Conservation (phyloP, 768 basidiomycete genomes). For the Leccinum arenicola region DNA sequence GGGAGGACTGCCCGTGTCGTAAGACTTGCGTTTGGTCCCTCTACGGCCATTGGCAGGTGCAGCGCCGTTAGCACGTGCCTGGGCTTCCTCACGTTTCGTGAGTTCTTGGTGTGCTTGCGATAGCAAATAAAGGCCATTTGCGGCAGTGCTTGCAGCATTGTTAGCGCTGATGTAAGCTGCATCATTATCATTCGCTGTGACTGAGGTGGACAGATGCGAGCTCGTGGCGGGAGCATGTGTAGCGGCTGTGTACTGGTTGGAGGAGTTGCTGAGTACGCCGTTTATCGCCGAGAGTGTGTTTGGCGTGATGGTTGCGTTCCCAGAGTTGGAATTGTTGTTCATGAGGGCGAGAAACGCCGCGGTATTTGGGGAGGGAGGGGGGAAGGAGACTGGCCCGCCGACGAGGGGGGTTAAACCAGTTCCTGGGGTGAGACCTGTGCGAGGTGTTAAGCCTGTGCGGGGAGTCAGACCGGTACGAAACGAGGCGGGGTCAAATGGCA, state of each 20-base stretch:
- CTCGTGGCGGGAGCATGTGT: constrained; percentile 34
- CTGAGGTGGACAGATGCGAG: constrained; percentile 35
- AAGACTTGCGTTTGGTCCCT: constrained; percentile 67
- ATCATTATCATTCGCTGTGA: constrained; percentile 34
- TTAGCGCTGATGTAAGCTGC: constrained; percentile 42
- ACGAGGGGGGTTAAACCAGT: constrained; percentile 81
- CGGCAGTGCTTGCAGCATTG: constrained; percentile 66
- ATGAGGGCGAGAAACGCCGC: constrained; percentile 92
- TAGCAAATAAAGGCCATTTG: constrained; percentile 91
- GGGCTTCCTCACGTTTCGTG: constrained; percentile 89
- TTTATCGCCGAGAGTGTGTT: constrained; percentile 62
- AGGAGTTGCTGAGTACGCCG: constrained; percentile 57
- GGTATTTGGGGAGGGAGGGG: constrained; percentile 83
- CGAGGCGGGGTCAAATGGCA: constrained; percentile 63
- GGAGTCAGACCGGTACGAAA: constrained; percentile 89
- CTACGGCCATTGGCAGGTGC: constrained; percentile 39
- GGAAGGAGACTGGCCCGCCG: constrained; percentile 71
- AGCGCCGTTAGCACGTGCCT: constrained; percentile 53
- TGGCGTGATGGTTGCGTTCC: constrained; percentile 54
- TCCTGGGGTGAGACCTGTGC: constrained; percentile 76
- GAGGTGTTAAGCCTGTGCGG: constrained; percentile 79
- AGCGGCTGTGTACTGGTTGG: constrained; percentile 26
- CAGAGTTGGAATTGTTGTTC: constrained; percentile 44
- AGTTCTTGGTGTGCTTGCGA: constrained; percentile 96
- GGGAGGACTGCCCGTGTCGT: constrained; percentile 44